Evolutionary conservation across 352 stramenopile genomes (phyloP), one percentile per base, ranked within the genome.

Genomic region (Globisporangium orthogonon): DNA sequence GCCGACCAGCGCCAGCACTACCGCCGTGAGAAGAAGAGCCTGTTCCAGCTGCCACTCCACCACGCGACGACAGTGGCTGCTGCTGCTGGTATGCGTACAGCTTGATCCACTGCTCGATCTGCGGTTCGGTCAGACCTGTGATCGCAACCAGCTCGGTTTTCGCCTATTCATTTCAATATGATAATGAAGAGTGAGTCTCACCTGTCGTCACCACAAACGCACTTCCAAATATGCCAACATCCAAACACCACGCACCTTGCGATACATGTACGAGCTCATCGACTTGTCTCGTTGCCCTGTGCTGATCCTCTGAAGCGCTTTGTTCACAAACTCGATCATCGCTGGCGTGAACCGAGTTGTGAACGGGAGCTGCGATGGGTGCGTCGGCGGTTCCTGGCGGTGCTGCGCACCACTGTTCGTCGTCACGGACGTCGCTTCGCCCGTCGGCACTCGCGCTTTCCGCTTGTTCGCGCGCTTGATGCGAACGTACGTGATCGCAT

Each of bases 31-130:
- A 49, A 6, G 44, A 3, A 10, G 23, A 29, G n/a, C 44, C 44
- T 13, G 33, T 7, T 9, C 33, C 9, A 1, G 50, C 13, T 31
- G 31, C 17, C 7, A 4, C 4, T 2, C 35, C 18, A 3, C 35
- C 45, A 7, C 35, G 23, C 11, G 50, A 29, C 23, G 50, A 4
- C 35, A 31, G 66, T 14, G 48, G 48, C 29, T 54, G 44, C 33
- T 83, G 74, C 4, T 56, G 53, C n/a, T 78, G 60, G 1, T 61
- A 50, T 3, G 59, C 54, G 23, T 63, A 74, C 13, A 66, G 50
- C 59, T 78, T 71, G 55, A 90, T 70, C 82, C 82, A 92, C 49
- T 85, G 68, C 48, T 92, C 79, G 9, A 90, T 64, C 23, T 90
- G 65, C 7, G 74, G 60, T 15, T 87, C 76, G 3, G 63, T 74